Conservation (phyloP, 306 rosid species). For the Castanopsis chinensis region DNA sequence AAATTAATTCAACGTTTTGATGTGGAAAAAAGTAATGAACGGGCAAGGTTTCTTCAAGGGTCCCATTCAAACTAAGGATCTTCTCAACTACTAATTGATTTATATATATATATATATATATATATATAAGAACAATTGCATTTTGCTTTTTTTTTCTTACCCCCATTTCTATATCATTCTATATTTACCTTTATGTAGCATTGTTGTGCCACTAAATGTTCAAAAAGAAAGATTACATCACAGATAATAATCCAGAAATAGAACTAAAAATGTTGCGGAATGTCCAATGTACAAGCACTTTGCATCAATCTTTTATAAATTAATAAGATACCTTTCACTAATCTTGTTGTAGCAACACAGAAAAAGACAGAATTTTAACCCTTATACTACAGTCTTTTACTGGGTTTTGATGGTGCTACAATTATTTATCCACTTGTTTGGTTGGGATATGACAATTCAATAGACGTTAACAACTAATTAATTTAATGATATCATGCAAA, state of each 20-base stretch:
- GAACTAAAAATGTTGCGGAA: constrained; percentile 25
- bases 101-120: no score
- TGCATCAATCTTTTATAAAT: constrained; percentile 2
- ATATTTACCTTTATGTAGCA: background rate
- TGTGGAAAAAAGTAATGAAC: constrained; percentile 36
- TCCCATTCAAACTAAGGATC: constrained; percentile 44
- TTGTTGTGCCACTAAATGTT: constrained; percentile 27
- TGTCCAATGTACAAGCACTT: constrained; percentile 70
- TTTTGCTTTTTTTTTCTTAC: constrained; percentile 27
- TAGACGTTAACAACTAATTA: no score
- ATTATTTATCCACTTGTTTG: background rate
- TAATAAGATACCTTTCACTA: constrained; percentile 26
- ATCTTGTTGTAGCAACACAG: constrained; percentile 27
- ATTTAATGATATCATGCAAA: background rate
- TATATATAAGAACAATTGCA: constrained; percentile 11
- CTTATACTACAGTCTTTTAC: background rate
- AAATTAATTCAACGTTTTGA: constrained; percentile 26
- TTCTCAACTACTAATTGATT: constrained; percentile 20
- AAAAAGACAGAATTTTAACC: background rate
- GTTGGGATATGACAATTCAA: background rate
- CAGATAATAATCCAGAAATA: constrained; percentile 36
- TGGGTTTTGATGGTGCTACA: background rate
- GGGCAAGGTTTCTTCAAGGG: constrained; percentile 44
- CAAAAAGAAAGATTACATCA: constrained; percentile 56
- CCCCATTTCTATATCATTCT: constrained; percentile 9